These are phyloP conservation scores for Trichoderma gracile DNA, from an alignment of 2,329 filamentous ascomycete species.

Conservation along the genomic window DNA sequence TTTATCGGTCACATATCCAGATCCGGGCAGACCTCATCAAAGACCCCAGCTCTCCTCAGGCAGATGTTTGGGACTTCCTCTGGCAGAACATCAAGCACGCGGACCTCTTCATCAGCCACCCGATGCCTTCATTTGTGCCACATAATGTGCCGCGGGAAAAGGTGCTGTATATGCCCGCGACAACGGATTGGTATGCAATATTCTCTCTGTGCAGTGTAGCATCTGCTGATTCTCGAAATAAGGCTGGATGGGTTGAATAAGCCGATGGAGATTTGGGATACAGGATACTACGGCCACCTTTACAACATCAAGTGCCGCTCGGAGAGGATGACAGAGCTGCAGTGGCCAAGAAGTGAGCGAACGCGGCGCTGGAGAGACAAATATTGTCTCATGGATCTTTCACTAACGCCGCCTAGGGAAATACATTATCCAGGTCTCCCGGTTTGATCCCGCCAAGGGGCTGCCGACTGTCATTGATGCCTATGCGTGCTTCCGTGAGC, in stretches of 20 bases:
- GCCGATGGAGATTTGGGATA: slow-evolving; percentile 66
- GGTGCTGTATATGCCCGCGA: slow-evolving; percentile 75
- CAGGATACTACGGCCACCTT: slow-evolving; percentile 71
- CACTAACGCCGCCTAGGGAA: slow-evolving; percentile 45
- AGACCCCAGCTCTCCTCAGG: slow-evolving; percentile 63
- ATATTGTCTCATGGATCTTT: neutral
- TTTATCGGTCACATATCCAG: slow-evolving; percentile 83
- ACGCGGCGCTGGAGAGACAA: neutral
- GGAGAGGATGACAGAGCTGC: slow-evolving; percentile 59
- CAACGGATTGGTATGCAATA: slow-evolving; percentile 64
- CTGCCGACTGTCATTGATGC: slow-evolving; percentile 75
- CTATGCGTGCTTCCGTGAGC: slow-evolving; percentile 70
- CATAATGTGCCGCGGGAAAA: slow-evolving; percentile 63
- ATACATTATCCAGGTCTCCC: slow-evolving; percentile 78
- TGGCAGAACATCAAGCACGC: slow-evolving; percentile 70
- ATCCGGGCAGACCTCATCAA: slow-evolving; percentile 73
- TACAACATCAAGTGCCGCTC: slow-evolving; percentile 65
- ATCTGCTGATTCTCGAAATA: neutral
- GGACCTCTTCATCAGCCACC: slow-evolving; percentile 81
- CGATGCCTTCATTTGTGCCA: slow-evolving; percentile 74
- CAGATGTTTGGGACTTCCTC: slow-evolving; percentile 73
- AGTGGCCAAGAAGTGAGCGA: slow-evolving; percentile 53
- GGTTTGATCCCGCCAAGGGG: slow-evolving; percentile 82
- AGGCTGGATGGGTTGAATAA: slow-evolving; percentile 79
- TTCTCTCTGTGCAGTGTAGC: too few relatives aligned